Base-by-base conservation (phyloP, 768 basidiomycete species). In the Suillus alpinus region DNA sequence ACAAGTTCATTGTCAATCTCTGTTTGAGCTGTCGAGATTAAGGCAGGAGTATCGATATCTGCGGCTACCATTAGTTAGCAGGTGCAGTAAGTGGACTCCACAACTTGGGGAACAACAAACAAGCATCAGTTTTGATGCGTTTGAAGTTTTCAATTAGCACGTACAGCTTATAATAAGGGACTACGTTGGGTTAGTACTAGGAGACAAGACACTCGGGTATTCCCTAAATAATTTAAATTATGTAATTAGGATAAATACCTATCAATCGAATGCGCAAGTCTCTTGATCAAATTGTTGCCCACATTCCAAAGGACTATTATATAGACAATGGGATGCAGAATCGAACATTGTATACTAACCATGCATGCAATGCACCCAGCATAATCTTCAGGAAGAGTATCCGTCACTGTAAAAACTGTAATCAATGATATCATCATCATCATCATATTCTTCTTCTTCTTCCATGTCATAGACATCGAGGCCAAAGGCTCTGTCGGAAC, bases 1-100 rank as follows among this genome's bases (percentile, higher is more conserved):
- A 1, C 18, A 52, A 62, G 47, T 32, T 59, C 51, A 14, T 52
- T 34, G n/a, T 62, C 61, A 39, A 59, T 51, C 6, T 51, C 47
- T 8, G 34, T 36, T 31, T 58, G 57, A 7, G 47, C 34, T 23
- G 31, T n/a, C 31, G 52, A 14, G 18, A 31, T 32, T 4, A 37
- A 13, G 32, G 23, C 29, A 6, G 12, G 29, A 51, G 23, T 51
- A 6, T 26, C 26, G 26, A 26, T 26, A 3, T 14, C 29, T 36
- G 13, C 5, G 23, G 23, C 14, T 3, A 34, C 20, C 23, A 56
- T 56, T 20, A 44, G 44, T 44, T 44, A 20, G 20, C 20, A 23
- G 41, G 41, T 40, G 39, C 39, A 40, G 16, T 40, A 7, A 7
- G n/a, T 43, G 5, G 23, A 47, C 26, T 29, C 26, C 7, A 13